Percentiles rank a stretch among this genome's conserved stretches.
Evolutionary conservation across 169 alveolate species (phyloP).

Genomic region (Plasmodium chabaudi): DNA sequence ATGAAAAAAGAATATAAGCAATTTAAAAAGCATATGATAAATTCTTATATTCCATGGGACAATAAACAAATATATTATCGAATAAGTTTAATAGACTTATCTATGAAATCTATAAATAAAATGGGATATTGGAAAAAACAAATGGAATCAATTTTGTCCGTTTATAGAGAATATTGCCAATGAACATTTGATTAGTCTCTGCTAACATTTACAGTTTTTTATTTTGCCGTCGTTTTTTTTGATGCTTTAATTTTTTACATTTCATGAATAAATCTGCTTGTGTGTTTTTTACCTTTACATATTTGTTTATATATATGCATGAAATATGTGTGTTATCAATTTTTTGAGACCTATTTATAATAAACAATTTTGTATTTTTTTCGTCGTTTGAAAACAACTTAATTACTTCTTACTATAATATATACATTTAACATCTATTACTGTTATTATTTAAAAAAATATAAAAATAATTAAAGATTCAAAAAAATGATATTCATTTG

Average conservation of each 20-base stretch:
- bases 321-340: too few species aligned
- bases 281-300: background rate
- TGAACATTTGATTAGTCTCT: background rate
- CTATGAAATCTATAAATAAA: constrained; percentile 63
- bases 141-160: constrained; percentile 46
- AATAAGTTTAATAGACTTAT: constrained; percentile 63
- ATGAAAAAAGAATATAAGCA: constrained; percentile 10
- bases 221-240: background rate
- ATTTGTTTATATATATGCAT: background rate
- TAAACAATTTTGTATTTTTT: background rate
- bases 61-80: constrained; percentile 59
- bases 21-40: constrained; percentile 16
- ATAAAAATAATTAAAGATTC: too few species aligned
- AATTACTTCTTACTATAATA: background rate
- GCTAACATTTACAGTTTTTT: constrained; percentile 2
- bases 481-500: too few species aligned
- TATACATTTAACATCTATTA: too few species aligned
- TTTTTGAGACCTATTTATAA: too few species aligned
- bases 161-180: background rate
- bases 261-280: background rate
- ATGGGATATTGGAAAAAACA: constrained; percentile 61
- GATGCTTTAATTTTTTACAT: background rate
- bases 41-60: constrained; percentile 12
- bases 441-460: too few species aligned
- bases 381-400: background rate